Percentiles rank a stretch among this genome's conserved stretches.
These are phyloP conservation scores for Diplogelasinospora grovesii DNA, from an alignment of 495 filamentous ascomycete species.

Conservation along the genomic window DNA sequence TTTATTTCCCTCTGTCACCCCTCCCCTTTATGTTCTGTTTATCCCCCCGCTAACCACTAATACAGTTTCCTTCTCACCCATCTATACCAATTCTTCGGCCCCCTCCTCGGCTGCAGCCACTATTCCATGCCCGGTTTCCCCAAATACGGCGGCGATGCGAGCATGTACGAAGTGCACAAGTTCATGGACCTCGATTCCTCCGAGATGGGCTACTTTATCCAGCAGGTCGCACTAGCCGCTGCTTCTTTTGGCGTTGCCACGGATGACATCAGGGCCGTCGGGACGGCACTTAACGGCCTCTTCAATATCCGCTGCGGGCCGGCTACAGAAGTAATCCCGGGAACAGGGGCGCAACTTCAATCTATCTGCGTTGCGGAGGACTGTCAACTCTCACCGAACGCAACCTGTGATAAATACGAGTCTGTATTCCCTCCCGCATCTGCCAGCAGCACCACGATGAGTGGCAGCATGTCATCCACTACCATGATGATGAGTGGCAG, in stretches of 20 bases:
- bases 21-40: not conserved
- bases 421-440: not conserved
- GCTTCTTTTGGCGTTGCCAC: slow-evolving; percentile 46
- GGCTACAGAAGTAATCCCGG: slow-evolving; percentile 18
- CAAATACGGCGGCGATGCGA: slow-evolving; percentile 34
- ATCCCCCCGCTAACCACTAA: not conserved
- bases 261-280: slow-evolving; percentile 33
- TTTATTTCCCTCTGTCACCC: slow-evolving; percentile 3
- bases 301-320: slow-evolving; percentile 39
- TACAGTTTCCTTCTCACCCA: slow-evolving; percentile 46
- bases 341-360: slow-evolving; percentile 36
- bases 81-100: slow-evolving; percentile 50
- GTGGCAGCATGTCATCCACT: no score
- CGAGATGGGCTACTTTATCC: slow-evolving; percentile 48
- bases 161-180: slow-evolving; percentile 47
- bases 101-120: slow-evolving; percentile 43
- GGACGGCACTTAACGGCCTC: slow-evolving; percentile 29
- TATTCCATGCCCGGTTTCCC: slow-evolving; percentile 37
- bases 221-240: slow-evolving; percentile 44
- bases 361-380: slow-evolving; percentile 32
- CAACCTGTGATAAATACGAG: not conserved
- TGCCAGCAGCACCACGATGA: not conserved
- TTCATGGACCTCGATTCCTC: slow-evolving; percentile 48
- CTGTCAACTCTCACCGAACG: not conserved
- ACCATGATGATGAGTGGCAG: no score